Percentiles rank a stretch among this genome's conserved stretches.
Evolutionary conservation across 2,329 filamentous ascomycete species (phyloP).

Genomic region (Fusarium phyllophilum): DNA sequence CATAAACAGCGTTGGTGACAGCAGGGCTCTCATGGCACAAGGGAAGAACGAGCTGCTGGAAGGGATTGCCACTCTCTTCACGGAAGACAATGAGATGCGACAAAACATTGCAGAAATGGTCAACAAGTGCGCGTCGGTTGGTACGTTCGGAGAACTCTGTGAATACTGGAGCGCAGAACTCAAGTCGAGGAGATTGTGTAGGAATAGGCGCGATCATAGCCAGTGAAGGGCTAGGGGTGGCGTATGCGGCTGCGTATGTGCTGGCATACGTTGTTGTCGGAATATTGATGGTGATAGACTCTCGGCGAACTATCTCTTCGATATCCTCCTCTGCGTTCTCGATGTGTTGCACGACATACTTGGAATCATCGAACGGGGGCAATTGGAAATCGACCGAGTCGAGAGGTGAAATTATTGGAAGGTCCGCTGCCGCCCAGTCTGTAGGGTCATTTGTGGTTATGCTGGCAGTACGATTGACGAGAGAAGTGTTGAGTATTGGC

Average conservation of each 20-base stretch:
- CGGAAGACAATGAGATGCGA: slow-evolving; percentile 73
- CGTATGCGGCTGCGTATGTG: slow-evolving; percentile 28
- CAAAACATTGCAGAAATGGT: slow-evolving; percentile 72
- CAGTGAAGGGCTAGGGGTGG: slow-evolving; percentile 37
- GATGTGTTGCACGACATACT: slow-evolving; percentile 13
- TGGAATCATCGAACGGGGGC: slow-evolving; percentile 37
- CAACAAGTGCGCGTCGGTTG: slow-evolving; percentile 65
- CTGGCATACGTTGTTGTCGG: slow-evolving; percentile 30
- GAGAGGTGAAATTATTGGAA: slow-evolving; percentile 46
- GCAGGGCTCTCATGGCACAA: slow-evolving; percentile 64
- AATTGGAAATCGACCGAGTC: slow-evolving; percentile 48
- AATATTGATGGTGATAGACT: slow-evolving; percentile 29
- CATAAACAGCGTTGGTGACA: slow-evolving; percentile 85
- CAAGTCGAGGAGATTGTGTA: slow-evolving; percentile 52
- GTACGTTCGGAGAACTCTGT: slow-evolving; percentile 65
- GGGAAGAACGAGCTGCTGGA: slow-evolving; percentile 71
- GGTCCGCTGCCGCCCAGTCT: slow-evolving; percentile 36
- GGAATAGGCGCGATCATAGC: slow-evolving; percentile 42
- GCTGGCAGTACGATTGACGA: slow-evolving; percentile 21
- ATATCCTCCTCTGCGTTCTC: slow-evolving; percentile 42
- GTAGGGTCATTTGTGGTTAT: slow-evolving; percentile 22
- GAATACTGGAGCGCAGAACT: slow-evolving; percentile 64
- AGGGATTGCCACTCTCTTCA: slow-evolving; percentile 71
- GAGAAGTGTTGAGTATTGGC: slow-evolving; percentile 11
- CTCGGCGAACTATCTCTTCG: slow-evolving; percentile 43